Base-by-base conservation (phyloP, 805 yeast genomes). In the Candida xiaguanensis region DNA sequence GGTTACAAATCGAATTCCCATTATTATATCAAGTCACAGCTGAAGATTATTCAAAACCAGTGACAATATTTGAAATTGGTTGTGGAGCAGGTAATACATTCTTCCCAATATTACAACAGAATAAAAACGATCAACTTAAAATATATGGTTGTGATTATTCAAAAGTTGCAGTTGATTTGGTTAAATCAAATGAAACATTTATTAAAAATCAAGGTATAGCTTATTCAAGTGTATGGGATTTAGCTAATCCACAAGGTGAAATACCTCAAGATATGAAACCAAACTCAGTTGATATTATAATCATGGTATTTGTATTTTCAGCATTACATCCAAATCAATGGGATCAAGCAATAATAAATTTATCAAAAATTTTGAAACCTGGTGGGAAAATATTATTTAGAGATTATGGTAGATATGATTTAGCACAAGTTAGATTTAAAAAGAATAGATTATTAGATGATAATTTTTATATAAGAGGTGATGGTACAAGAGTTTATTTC, bases 51-150 rank as follows among this genome's bases (percentile, higher is more conserved):
- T 72, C 82, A 5, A 84, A 88, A n/a, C 77, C 82, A 4, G 72
- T 74, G 16, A 78, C 82, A 3, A 82, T 93, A 24, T 72, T 93
- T 40, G 99, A 93, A 61, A 83, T 93, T 34, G 99, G 99, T 3
- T 93, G 99, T 65, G 99, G 99, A 41, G 98, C 96, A 4, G 99
- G 99, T 8, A 93, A 93, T 60, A 93, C 99, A 0, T 76, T 93
- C 69, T 93, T 84, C 59, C 99, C 99, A 4, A 82, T 93, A 15
- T 65, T 93, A 42, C 74, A 74, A 40, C 89, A 84, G 50, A 93
- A 93, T 58, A 72, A 85, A 58, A 93, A 93, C 62, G 80, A 81
- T n/a, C 63, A 80, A 19, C 65, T 93, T 38, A 74, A 67, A 48
- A 77, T 93, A 6, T 74, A 78, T 39, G 99, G 95, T 2, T 93